phyloP scores from a whole-genome alignment of 139 green algal species.

The Chlorella sp. region DNA sequence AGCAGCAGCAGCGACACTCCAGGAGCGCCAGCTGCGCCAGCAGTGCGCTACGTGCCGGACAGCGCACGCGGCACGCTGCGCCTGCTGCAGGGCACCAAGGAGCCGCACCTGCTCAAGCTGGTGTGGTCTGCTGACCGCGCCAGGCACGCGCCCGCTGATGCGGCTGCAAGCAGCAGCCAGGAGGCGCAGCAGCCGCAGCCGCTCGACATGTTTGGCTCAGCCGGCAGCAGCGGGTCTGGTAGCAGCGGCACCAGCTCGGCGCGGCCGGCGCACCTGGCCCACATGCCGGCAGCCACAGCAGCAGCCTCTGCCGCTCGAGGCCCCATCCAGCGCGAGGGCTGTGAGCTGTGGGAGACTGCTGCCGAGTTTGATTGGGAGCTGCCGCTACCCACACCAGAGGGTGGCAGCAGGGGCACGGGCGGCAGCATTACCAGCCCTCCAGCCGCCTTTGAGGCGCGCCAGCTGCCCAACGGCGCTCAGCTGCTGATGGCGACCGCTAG shows the following conservation, averaged over 20 bases:
- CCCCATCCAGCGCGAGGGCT: background rate
- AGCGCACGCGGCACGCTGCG: conserved; percentile 16
- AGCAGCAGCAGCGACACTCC: background rate
- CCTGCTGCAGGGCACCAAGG: conserved; percentile 36
- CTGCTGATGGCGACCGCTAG: conserved; percentile 3
- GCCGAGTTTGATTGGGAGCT: conserved; percentile 26
- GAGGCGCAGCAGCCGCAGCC: background rate
- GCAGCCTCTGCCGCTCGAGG: conserved; percentile 3
- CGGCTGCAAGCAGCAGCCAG: background rate
- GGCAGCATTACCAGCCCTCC: background rate
- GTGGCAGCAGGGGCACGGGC: background rate
- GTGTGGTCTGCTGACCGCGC: background rate
- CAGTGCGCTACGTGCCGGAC: conserved; percentile 6
- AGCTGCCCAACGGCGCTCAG: conserved; percentile 28
- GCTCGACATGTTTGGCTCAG: conserved; percentile 23
- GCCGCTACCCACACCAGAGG: conserved; percentile 1
- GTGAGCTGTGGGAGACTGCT: conserved; percentile 26
- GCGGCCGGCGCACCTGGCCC: background rate
- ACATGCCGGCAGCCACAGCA: background rate
- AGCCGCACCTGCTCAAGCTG: conserved; percentile 19
- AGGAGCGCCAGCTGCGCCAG: background rate
- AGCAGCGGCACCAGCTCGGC: background rate
- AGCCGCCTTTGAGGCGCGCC: background rate
- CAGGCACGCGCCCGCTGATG: background rate
- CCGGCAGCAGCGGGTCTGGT: too few species aligned